phyloP scores from a whole-genome alignment of 2,329 filamentous ascomycete genomes.

The Akanthomyces lecanii region DNA sequence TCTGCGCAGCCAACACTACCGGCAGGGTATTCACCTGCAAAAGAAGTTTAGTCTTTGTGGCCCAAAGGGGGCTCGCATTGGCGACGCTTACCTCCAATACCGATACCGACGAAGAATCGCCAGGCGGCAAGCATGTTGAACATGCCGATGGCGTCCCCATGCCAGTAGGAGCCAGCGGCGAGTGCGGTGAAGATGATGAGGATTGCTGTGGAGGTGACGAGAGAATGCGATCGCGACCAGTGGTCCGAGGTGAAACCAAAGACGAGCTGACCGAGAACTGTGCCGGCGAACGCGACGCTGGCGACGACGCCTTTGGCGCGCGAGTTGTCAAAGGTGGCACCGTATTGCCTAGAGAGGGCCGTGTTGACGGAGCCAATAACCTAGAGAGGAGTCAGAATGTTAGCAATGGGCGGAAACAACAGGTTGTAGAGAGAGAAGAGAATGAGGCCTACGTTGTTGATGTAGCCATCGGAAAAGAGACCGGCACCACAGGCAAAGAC shows the following conservation, averaged over 20 bases:
- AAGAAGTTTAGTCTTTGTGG: not conserved
- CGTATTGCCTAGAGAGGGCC: constrained; percentile 66
- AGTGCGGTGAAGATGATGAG: constrained; percentile 82
- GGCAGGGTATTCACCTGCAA: constrained; percentile 66
- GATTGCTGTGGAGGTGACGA: constrained; percentile 77
- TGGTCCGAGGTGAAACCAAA: constrained; percentile 81
- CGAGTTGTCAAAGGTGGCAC: constrained; percentile 62
- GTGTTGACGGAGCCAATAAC: constrained; percentile 87
- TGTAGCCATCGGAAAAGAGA: constrained; percentile 86
- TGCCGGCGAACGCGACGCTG: constrained; percentile 82
- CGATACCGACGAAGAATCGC: constrained; percentile 75
- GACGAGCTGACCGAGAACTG: constrained; percentile 73
- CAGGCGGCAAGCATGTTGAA: constrained; percentile 75
- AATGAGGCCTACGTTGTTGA: constrained; percentile 64
- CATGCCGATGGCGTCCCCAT: constrained; percentile 64
- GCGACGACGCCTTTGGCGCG: constrained; percentile 69
- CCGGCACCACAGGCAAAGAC: constrained; percentile 86
- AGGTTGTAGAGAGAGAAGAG: not conserved
- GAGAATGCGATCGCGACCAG: constrained; percentile 77
- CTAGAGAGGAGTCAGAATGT: constrained; percentile 34
- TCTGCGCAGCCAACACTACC: constrained; percentile 83
- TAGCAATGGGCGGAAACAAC: not conserved
- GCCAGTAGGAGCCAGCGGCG: constrained; percentile 69
- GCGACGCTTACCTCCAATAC: constrained; percentile 61
- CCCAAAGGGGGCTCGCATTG: not conserved